Conservation (phyloP, 2,329 filamentous ascomycete species). For the Fusarium tupiense region DNA sequence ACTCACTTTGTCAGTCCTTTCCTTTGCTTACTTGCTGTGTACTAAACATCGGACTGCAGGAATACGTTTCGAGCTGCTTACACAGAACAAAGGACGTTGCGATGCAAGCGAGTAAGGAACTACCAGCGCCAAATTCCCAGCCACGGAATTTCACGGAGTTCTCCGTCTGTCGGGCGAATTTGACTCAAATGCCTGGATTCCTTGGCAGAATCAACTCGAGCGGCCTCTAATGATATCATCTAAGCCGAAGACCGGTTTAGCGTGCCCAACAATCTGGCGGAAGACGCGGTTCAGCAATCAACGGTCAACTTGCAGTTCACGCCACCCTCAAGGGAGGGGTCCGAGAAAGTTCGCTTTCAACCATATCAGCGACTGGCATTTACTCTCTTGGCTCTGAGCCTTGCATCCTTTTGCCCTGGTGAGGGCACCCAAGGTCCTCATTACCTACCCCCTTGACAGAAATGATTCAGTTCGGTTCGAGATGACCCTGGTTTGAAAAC, state of each 20-base stretch:
- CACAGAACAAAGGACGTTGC: not conserved
- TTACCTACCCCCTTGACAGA: not conserved
- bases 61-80: not conserved
- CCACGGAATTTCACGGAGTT: no score
- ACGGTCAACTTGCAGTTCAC: not conserved
- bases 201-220: fast-evolving
- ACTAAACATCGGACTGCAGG: fast-evolving
- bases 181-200: no score
- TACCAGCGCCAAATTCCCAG: no score
- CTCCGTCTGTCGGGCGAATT: not conserved
- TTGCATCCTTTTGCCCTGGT: not conserved
- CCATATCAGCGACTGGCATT: not conserved
- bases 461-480: not conserved
- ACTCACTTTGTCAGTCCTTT: fast-evolving
- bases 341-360: no score
- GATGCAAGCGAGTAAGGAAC: no score
- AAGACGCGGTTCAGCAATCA: not conserved
- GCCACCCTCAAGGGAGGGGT: not conserved
- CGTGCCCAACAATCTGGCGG: not conserved
- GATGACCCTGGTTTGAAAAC: not conserved
- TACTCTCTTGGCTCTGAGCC: fast-evolving
- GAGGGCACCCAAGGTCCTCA: not conserved
- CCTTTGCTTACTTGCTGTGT: fast-evolving
- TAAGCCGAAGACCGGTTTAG: not conserved
- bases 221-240: not conserved